Evolutionary conservation across 2,329 filamentous ascomycete genomes (phyloP), one percentile per base, ranked within the genome.

Genomic region (Lasiodiplodia citricola): DNA sequence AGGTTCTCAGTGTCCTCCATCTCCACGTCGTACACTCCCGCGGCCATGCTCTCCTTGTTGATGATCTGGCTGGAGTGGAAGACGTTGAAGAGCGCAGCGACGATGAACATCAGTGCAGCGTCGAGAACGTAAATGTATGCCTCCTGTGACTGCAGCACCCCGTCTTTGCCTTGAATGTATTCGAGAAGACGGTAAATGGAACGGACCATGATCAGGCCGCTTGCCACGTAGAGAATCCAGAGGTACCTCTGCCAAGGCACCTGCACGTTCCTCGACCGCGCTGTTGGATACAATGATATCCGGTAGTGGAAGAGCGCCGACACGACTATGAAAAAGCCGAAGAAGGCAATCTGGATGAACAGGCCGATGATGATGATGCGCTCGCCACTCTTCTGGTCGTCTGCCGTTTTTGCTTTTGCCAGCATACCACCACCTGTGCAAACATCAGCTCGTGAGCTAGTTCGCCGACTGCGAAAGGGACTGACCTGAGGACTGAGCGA

Each of bases 151-250:
- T 84, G 74, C 6, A 87, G 72, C 57, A 78, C 80, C 0, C 85
- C 85, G n/a, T 77, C 71, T 28, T 80, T 77, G 1, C 84, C 84
- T 71, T 81, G 74, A 0, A 77, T 70, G 69, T 84, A 88, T 76
- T 87, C 85, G 7, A 81, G 74, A 11, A 87, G 77, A 37, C 86
- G 80, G 66, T 85, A 85, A 2, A 86, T 69, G 6, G 77, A 82
- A 41, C 86, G 80, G 6, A 86, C 68, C 70, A 87, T 74, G 72
- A 87, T 86, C n/a, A 87, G 74, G 0, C 73, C 70, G 68, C 79
- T 82, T 35, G 80, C 77, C 2, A 72, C 55, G 71, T 87, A 87
- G 8, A 87, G 77, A 0, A 77, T 75, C 14, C 74, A 66, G 71
- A 87, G 74, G 67, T 81, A 78, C 60, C 76, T 78, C 70, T 73